Percentiles rank a stretch among this genome's conserved stretches.
Evolutionary conservation across 2,329 filamentous ascomycete species (phyloP).

Genomic region (Colletotrichum liriopes): DNA sequence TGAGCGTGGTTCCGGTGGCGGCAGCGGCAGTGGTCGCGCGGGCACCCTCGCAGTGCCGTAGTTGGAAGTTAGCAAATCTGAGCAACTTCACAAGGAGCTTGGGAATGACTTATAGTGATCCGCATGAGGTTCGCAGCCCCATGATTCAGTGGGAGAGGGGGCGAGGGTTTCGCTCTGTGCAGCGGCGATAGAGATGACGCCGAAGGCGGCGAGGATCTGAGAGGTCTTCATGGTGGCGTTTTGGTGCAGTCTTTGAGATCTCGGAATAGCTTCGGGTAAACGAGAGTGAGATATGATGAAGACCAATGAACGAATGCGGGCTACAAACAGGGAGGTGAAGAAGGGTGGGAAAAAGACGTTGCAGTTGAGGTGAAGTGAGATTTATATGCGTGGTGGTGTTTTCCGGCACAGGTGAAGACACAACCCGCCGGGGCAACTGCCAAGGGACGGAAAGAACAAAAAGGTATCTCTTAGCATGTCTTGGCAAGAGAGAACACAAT

Average conservation of each 20-base stretch:
- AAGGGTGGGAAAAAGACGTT: neutral
- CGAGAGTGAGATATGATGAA: no score
- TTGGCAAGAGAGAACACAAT: constrained; percentile 24
- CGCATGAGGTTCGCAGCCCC: constrained; percentile 55
- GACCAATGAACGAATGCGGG: neutral
- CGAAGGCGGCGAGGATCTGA: constrained; percentile 41
- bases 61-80: constrained; percentile 2
- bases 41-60: constrained; percentile 40
- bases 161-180: constrained; percentile 45
- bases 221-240: constrained; percentile 33
- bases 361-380: constrained; percentile 10
- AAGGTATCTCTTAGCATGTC: neutral
- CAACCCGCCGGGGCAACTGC: neutral
- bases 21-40: neutral
- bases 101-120: constrained; percentile 52
- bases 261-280: neutral
- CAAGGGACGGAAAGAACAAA: neutral
- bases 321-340: neutral
- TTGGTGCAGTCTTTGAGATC: neutral
- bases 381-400: constrained; percentile 9
- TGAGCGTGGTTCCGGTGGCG: neutral
- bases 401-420: neutral
- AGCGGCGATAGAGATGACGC: constrained; percentile 24
- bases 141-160: constrained; percentile 55
- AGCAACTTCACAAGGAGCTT: neutral